A percentile compares a stretch with the other conserved stretches of the same genome.
Conservation (phyloP, 2,329 filamentous ascomycete species). For the Talaromyces sp. region DNA sequence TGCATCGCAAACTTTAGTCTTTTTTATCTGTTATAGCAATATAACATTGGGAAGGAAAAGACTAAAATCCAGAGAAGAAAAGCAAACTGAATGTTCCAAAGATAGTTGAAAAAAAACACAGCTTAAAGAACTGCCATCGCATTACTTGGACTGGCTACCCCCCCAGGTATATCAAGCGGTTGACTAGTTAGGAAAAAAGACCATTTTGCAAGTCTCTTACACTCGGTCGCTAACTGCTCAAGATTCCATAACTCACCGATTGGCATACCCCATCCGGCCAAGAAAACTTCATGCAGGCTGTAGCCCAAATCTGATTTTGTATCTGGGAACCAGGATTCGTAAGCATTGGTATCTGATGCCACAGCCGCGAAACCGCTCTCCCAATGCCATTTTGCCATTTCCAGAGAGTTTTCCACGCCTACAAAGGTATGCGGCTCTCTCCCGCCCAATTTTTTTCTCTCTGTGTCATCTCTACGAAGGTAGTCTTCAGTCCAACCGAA, state of each 20-base stretch:
- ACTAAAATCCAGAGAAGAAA: too few species aligned
- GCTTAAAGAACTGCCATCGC: neutral
- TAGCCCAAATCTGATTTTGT: neutral
- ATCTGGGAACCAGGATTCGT: neutral
- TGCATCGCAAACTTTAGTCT: too few species aligned
- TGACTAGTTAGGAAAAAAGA: constrained; percentile 1
- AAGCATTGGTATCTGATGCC: neutral
- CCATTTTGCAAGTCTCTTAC: neutral
- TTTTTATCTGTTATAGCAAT: too few species aligned
- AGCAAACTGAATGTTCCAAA: too few species aligned
- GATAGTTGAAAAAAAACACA: neutral
- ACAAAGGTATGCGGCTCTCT: neutral
- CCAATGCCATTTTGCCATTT: neutral
- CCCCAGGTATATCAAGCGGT: neutral
- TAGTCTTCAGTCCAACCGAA: constrained; percentile 1
- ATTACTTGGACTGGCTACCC: constrained; percentile 5
- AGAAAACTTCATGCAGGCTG: neutral
- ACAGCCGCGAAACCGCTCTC: neutral
- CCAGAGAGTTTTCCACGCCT: neutral
- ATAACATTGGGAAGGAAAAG: too few species aligned
- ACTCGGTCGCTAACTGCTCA: neutral
- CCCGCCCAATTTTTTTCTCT: neutral
- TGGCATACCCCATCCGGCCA: neutral
- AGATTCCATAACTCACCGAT: constrained; percentile 2
- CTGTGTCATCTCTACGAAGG: neutral